Percentiles rank a stretch among this genome's conserved stretches.
These are phyloP conservation scores for Halenospora varia DNA, from an alignment of 495 filamentous ascomycete species.

Conservation along the genomic window DNA sequence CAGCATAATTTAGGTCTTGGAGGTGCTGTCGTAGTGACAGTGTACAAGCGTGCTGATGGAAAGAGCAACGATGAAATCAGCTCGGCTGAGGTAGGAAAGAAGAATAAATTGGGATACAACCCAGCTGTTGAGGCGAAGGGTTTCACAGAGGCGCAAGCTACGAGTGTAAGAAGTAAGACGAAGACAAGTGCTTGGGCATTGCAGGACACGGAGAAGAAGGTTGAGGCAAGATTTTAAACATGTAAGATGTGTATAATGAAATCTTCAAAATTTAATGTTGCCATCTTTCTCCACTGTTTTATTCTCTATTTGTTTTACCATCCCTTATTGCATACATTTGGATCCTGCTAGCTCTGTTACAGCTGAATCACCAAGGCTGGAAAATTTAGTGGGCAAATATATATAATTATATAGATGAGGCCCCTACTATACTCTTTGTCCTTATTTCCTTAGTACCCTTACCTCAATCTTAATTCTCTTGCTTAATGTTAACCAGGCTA, in stretches of 20 bases:
- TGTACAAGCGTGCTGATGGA: conserved; percentile 87
- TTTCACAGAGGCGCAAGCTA: conserved; percentile 72
- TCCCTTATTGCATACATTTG: no score
- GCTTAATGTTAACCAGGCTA: no score
- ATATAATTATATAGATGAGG: no score
- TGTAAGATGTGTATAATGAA: background rate
- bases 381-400: no score
- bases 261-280: no score
- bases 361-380: no score
- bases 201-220: conserved; percentile 66
- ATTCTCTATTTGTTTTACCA: no score
- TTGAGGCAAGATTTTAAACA: conserved; percentile 45
- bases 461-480: no score
- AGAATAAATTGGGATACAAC: conserved; percentile 79
- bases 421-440: no score
- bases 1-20: conserved; percentile 95
- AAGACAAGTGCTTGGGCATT: conserved; percentile 68
- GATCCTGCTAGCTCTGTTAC: no score
- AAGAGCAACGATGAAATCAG: conserved; percentile 52
- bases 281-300: no score
- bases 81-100: conserved; percentile 54
- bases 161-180: conserved; percentile 65
- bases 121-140: conserved; percentile 86
- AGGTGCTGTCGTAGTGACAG: conserved; percentile 85
- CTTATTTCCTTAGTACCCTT: no score